Evolutionary conservation across 2,329 filamentous ascomycete genomes (phyloP).

Genomic region (Diatrype stigma): DNA sequence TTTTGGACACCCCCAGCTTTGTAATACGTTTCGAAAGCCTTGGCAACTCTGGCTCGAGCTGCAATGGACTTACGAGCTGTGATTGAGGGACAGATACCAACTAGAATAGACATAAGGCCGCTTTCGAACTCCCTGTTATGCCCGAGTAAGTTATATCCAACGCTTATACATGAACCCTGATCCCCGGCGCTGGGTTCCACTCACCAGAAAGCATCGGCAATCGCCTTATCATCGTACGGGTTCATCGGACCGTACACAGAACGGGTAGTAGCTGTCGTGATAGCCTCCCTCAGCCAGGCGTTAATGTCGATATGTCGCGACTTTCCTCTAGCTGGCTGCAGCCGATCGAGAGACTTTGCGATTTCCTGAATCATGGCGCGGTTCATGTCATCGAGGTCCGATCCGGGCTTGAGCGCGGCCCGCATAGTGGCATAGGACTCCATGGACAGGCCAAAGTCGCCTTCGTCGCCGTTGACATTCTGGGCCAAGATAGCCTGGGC

Average conservation of each 20-base stretch:
- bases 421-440: slow-evolving; percentile 32
- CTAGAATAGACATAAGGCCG: slow-evolving; percentile 17
- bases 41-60: slow-evolving; percentile 29
- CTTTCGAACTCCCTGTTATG: slow-evolving; percentile 20
- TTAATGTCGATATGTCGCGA: slow-evolving; percentile 15
- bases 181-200: neutral
- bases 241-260: slow-evolving; percentile 38
- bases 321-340: slow-evolving; percentile 9
- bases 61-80: slow-evolving; percentile 28
- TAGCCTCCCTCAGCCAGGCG: slow-evolving; percentile 24
- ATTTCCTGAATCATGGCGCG: slow-evolving; percentile 29
- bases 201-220: slow-evolving; percentile 34
- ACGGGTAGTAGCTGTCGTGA: slow-evolving; percentile 33
- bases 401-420: slow-evolving; percentile 26
- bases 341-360: slow-evolving; percentile 14
- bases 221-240: slow-evolving; percentile 31
- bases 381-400: slow-evolving; percentile 31
- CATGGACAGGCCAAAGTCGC: slow-evolving; percentile 26
- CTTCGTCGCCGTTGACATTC: slow-evolving; percentile 33
- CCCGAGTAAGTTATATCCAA: slow-evolving; percentile 1
- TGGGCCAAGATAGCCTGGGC: slow-evolving; percentile 24
- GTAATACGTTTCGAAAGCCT: slow-evolving; percentile 37
- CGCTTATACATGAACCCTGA: neutral
- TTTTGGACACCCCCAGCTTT: slow-evolving; percentile 31
- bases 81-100: slow-evolving; percentile 23